phyloP scores from a whole-genome alignment of 805 yeast species.

The Yarrowia divulgata region DNA sequence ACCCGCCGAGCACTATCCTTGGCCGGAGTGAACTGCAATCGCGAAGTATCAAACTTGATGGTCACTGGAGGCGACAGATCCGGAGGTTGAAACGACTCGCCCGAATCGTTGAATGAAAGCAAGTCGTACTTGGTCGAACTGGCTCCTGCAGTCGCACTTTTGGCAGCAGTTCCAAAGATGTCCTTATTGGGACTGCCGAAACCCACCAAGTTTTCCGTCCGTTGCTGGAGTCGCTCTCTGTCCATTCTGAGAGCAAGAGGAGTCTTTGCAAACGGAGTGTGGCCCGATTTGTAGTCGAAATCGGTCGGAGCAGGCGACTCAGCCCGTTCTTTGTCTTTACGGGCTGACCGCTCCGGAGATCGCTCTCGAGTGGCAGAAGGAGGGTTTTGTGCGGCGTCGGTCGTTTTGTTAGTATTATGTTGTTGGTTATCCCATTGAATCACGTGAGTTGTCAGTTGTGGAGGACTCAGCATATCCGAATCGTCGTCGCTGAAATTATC shows the following conservation, averaged over 20 bases:
- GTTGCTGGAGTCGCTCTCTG: constrained; percentile 15
- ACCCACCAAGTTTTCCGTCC: constrained; percentile 14
- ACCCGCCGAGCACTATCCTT: constrained; percentile 37
- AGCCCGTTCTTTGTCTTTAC: constrained; percentile 11
- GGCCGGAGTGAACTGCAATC: constrained; percentile 25
- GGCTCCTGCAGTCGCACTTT: neutral
- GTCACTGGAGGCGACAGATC: constrained; percentile 33
- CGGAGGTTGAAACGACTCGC: constrained; percentile 28
- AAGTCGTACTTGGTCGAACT: constrained; percentile 11
- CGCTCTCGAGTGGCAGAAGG: constrained; percentile 15
- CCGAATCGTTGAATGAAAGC: constrained; percentile 25
- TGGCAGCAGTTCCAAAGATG: constrained; percentile 8
- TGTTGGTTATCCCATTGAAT: constrained; percentile 41
- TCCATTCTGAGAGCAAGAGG: constrained; percentile 28
- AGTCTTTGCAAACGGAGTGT: constrained; percentile 30
- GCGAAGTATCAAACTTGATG: constrained; percentile 31
- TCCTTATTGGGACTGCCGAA: constrained; percentile 32
- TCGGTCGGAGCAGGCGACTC: constrained; percentile 13
- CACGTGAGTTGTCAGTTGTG: constrained; percentile 40
- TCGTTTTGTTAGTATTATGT: constrained; percentile 42
- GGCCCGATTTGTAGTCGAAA: constrained; percentile 26
- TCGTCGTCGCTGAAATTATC: constrained; percentile 30
- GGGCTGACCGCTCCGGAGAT: constrained; percentile 4
- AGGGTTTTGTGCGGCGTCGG: constrained; percentile 4
- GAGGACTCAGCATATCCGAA: constrained; percentile 42